Base-by-base conservation (phyloP, 2,329 filamentous ascomycete species). In the Diaporthe caulivora region DNA sequence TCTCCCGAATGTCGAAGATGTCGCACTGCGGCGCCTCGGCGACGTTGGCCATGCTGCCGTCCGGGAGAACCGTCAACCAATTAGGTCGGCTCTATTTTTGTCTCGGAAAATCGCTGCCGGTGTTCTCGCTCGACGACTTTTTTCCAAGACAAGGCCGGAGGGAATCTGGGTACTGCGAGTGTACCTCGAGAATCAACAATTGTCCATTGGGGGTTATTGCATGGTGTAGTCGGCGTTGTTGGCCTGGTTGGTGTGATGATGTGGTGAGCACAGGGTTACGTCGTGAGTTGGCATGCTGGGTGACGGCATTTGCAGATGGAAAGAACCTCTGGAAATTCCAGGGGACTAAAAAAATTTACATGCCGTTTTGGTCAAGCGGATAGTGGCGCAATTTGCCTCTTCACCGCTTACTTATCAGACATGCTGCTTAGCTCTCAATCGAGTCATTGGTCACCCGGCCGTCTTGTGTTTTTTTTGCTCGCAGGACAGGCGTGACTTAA, bases 281-380 rank as follows among this genome's bases (percentile, higher is more conserved):
- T 34, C 8, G n/a, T 51, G 18, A 29, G 13, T 40, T 13, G n/a
- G 31, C 31, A 31, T 40, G n/a, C 31, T 40, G n/a, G 60, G 24
- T 37, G 11, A 37, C 26, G 11, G 31, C 47, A 26, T 3, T 6
- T 9, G 13, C 37, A 26, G 17, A 26, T 40, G 47, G 24, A 26
- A 67, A 37, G 31, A 10, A 40, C 8, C 44, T 21, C 44, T 40
- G 37, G 37, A 40, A 34, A 40, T 9, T 6, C 13, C 37, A 2
- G 37, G 62, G 17, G 29, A 51, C 62, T 53, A 67, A 37, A 37
- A n/a, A 67, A 67, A 67, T 26, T 67, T 67, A 37, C 21, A 1
- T n/a, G 51, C 62, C 47, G 31, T 67, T 67, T 67, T 49, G 62
- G 62, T 40, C 62, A 53, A 67, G 62, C 62, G 62, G 62, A 67